Evolutionary conservation across 2,329 filamentous ascomycete genomes (phyloP).

Genomic region (Phoma sp.): DNA sequence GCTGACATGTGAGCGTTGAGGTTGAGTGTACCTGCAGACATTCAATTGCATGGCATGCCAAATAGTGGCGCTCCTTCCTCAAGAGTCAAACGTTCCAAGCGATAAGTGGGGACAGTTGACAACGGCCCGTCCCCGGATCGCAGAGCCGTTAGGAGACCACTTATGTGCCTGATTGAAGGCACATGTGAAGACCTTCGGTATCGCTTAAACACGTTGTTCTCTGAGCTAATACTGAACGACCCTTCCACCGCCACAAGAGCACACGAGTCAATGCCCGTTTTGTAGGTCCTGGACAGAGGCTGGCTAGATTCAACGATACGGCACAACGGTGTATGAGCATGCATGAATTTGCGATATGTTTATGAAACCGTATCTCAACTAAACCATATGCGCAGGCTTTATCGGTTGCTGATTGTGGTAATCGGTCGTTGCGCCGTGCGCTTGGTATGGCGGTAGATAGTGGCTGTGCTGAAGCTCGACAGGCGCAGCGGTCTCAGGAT

Average conservation of each 20-base stretch:
- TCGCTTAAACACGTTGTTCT: background rate
- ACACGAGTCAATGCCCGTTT: no score
- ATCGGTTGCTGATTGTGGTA: slow-evolving; percentile 33
- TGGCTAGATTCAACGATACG: no score
- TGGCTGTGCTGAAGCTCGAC: slow-evolving; percentile 25
- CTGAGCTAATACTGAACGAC: background rate
- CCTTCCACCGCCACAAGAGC: no score
- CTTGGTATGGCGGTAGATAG: slow-evolving; percentile 30
- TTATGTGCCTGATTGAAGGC: background rate
- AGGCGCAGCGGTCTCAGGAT: slow-evolving; percentile 27
- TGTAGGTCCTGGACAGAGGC: no score
- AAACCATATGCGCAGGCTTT: slow-evolving; percentile 41
- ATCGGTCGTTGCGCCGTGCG: slow-evolving; percentile 25
- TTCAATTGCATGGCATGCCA: background rate
- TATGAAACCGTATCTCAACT: background rate
- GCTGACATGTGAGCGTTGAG: background rate
- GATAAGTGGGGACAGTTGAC: background rate
- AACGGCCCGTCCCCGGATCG: slow-evolving; percentile 8
- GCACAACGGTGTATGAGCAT: background rate
- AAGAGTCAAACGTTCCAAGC: background rate
- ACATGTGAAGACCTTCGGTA: background rate
- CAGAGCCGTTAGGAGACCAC: background rate
- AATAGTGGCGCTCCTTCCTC: slow-evolving; percentile 1
- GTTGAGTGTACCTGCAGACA: slow-evolving; percentile 15
- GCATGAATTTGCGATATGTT: background rate